phyloP scores from a whole-genome alignment of 768 basidiomycete genomes.

The Sporobolomyces phaffii region DNA sequence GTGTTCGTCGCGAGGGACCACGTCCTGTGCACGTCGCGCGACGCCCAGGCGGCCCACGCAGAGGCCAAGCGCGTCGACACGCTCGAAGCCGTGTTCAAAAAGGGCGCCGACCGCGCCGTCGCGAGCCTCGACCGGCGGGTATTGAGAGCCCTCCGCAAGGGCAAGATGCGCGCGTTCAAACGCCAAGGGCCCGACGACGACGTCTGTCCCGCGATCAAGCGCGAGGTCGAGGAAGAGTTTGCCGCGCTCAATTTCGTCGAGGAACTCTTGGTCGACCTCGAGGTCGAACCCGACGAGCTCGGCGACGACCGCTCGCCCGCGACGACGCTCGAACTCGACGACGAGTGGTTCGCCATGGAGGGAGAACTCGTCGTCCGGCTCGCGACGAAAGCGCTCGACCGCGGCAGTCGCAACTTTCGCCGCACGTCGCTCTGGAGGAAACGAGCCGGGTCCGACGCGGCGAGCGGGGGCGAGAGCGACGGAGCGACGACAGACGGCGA shows the following conservation, averaged over 20 bases:
- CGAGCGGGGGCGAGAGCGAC: background rate
- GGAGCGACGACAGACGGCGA: slow-evolving; percentile 5
- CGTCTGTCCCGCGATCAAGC: background rate
- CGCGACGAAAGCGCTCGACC: slow-evolving; percentile 4
- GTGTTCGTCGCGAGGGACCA: background rate
- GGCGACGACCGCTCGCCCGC: background rate
- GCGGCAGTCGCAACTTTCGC: slow-evolving; percentile 1
- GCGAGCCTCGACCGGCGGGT: slow-evolving; percentile 9
- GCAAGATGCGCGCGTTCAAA: slow-evolving; percentile 7
- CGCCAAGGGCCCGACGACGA: background rate
- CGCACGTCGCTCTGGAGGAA: slow-evolving; percentile 10
- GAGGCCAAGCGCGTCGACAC: slow-evolving; percentile 24
- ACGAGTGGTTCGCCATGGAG: too few species aligned
- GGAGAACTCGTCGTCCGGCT: too few species aligned
- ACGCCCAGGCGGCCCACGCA: slow-evolving; percentile 21
- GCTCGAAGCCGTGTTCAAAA: slow-evolving; percentile 10
- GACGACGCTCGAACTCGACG: too few species aligned
- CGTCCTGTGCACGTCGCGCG: slow-evolving; percentile 9
- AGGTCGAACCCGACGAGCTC: slow-evolving; percentile 16
- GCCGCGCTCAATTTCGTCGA: slow-evolving; percentile 16
- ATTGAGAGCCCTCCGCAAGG: background rate
- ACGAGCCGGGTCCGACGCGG: background rate
- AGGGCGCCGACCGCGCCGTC: slow-evolving; percentile 19
- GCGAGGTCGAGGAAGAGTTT: background rate
- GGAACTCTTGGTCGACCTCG: slow-evolving; percentile 20